phyloP scores from a whole-genome alignment of 768 basidiomycete genomes.

The Leucocoprinus birnbaumii region DNA sequence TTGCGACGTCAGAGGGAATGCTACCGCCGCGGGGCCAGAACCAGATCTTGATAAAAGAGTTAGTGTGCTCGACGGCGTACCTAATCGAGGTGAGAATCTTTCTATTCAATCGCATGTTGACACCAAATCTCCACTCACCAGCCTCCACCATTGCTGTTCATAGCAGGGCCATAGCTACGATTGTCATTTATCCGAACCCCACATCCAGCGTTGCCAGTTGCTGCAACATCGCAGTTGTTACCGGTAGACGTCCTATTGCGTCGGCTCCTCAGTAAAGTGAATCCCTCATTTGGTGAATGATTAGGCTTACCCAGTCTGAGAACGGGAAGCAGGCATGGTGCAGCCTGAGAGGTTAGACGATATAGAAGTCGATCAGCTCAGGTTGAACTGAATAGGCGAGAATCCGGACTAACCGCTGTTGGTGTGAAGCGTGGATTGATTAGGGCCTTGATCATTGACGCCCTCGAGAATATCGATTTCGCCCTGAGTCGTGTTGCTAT shows the following conservation, averaged over 20 bases:
- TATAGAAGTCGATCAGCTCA: not conserved
- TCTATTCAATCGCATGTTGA: too few species aligned
- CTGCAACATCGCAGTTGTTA: conserved; percentile 48
- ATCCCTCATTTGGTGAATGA: not conserved
- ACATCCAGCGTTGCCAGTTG: conserved; percentile 38
- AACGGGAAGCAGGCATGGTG: conserved; percentile 45
- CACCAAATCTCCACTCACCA: conserved; percentile 35
- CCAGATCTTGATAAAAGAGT: conserved; percentile 60
- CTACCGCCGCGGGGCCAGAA: conserved; percentile 58
- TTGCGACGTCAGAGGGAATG: conserved; percentile 44
- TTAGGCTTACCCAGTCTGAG: conserved; percentile 42
- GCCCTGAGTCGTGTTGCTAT: conserved; percentile 28
- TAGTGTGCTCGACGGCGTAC: conserved; percentile 64
- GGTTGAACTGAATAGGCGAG: not conserved
- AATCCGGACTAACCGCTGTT: conserved; percentile 27
- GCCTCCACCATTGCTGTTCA: conserved; percentile 61
- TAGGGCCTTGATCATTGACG: conserved; percentile 52
- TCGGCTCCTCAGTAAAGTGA: not conserved
- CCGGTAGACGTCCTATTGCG: conserved; percentile 28
- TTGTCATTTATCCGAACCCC: conserved; percentile 21
- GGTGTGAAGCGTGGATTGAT: conserved; percentile 57
- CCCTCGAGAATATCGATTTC: conserved; percentile 56
- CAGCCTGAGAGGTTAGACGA: conserved; percentile 32
- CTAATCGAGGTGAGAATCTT: conserved; percentile 24
- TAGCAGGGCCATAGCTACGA: conserved; percentile 52